Base-by-base conservation (phyloP, 192 early-diverging fungal genomes). In the Lunasporangiospora selenospora region DNA sequence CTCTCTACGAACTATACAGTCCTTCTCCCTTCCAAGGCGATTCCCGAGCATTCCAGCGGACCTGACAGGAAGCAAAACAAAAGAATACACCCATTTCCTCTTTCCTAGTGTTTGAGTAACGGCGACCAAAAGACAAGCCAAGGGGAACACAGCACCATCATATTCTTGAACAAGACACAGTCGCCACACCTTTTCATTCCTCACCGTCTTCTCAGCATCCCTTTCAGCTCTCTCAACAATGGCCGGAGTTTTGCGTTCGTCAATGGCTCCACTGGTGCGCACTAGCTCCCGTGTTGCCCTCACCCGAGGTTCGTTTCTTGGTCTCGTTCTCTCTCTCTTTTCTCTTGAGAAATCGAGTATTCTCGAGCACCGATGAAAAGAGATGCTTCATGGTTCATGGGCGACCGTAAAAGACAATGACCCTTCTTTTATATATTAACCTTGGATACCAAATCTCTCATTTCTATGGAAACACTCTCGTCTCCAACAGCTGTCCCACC, bases 221-320 rank as follows among this genome's bases (percentile, higher is more conserved):
- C 6, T 19, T 19, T 36, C 16, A 21, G 16, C 24, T 10, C 40
- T 23, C 47, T 7, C 24, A 12, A 53, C 36, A 18, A 73, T 73
- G 69, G 61, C 69, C 39, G 69, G 69, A 62, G 60, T 73, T 26
- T 34, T 73, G 31, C 69, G 69, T 40, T 58, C 69, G 2, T 53
- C 51, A 30, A 18, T 53, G 19, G 24, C 51, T 18, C 60, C 69
- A 11, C 50, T 67, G 6, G 53, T 71, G 42, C 54, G 62, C 27
- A 61, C 69, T 34, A 73, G 69, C 44, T 19, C 63, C 27, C 69
- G 69, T 63, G 61, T 52, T 40, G 32, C 69, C 27, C 54, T 48
- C 23, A 55, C 50, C 48, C 50, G 61, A 73, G 69, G 69, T 73
- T 19, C 21, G 55, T 48, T 51, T 26, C 36, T 26, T 47, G 45